Evolutionary conservation across 371 early-diverging fungal species (phyloP).

Genomic region (Mucor irregularis): DNA sequence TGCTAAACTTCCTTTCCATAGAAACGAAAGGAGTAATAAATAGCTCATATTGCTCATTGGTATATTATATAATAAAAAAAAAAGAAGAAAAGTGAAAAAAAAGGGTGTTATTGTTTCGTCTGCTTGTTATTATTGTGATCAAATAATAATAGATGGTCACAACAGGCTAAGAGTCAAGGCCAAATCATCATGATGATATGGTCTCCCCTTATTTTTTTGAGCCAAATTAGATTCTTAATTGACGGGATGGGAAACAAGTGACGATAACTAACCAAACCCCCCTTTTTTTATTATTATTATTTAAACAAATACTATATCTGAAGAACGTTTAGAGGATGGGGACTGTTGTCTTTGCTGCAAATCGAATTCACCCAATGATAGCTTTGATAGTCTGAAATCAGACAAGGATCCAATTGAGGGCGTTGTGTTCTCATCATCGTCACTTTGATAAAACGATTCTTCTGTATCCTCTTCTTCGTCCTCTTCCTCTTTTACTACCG

Average conservation of each 20-base stretch:
- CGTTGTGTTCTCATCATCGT: neutral
- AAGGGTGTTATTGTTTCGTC: too few relatives aligned
- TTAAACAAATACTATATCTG: conserved; percentile 22
- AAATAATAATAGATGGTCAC: too few relatives aligned
- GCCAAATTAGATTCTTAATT: too few relatives aligned
- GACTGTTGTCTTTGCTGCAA: neutral
- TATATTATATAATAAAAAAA: too few relatives aligned
- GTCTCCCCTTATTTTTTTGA: neutral
- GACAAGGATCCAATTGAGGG: conserved; percentile 2
- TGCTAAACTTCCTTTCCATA: neutral
- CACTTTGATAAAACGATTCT: neutral
- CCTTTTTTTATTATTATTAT: conserved; percentile 1
- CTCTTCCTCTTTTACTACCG: conserved; percentile 24
- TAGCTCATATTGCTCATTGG: too few relatives aligned
- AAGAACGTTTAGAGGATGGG: conserved; percentile 14
- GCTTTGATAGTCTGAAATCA: conserved; percentile 12
- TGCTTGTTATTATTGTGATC: too few relatives aligned
- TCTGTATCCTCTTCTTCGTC: conserved; percentile 3
- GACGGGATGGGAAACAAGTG: too few relatives aligned
- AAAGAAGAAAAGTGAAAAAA: too few relatives aligned
- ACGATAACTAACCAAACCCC: neutral
- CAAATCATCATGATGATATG: neutral
- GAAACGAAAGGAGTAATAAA: too few relatives aligned
- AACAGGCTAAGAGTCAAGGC: too few relatives aligned
- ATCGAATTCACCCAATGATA: conserved; percentile 2